These are phyloP conservation scores for Herpotrichia juniperi DNA, from an alignment of 2,329 filamentous ascomycete species.

Conservation along the genomic window DNA sequence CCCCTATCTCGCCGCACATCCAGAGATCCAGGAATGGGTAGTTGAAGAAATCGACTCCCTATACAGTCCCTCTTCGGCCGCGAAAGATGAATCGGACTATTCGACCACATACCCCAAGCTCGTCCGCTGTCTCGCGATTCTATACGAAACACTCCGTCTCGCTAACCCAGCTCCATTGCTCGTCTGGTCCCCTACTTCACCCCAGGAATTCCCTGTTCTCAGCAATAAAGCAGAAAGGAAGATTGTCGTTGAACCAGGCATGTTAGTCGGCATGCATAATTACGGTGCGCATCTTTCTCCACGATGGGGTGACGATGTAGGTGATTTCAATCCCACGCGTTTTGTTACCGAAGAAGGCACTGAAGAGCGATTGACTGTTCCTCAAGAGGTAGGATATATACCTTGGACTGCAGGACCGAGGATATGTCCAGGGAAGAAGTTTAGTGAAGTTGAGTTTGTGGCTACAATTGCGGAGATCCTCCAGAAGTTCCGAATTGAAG, in stretches of 20 bases:
- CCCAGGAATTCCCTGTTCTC: constrained; percentile 11
- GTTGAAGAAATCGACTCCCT: constrained; percentile 44
- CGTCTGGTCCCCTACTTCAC: constrained; percentile 11
- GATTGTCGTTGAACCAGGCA: constrained; percentile 13
- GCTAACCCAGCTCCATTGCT: constrained; percentile 18
- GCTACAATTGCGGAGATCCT: constrained; percentile 20
- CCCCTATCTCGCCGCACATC: constrained; percentile 52
- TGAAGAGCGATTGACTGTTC: constrained; percentile 7
- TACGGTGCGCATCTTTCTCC: constrained; percentile 16
- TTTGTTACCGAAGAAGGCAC: constrained; percentile 30
- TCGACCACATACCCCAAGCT: constrained; percentile 49
- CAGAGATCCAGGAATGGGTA: constrained; percentile 54
- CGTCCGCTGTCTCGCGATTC: constrained; percentile 52
- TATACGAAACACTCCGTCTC: constrained; percentile 39
- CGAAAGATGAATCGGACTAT: constrained; percentile 13
- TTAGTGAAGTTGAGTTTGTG: constrained; percentile 29
- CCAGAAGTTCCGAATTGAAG: constrained; percentile 18
- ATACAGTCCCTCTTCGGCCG: constrained; percentile 8
- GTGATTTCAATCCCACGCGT: constrained; percentile 37
- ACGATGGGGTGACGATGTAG: constrained; percentile 23
- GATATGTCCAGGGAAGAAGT: constrained; percentile 29
- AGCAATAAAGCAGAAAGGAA: constrained; percentile 6
- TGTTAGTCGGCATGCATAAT: constrained; percentile 15
- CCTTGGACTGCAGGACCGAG: constrained; percentile 31
- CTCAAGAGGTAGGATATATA: constrained; percentile 18